Base-by-base conservation (phyloP, 2,329 filamentous ascomycete species). In the Dactylonectria macrodidyma region DNA sequence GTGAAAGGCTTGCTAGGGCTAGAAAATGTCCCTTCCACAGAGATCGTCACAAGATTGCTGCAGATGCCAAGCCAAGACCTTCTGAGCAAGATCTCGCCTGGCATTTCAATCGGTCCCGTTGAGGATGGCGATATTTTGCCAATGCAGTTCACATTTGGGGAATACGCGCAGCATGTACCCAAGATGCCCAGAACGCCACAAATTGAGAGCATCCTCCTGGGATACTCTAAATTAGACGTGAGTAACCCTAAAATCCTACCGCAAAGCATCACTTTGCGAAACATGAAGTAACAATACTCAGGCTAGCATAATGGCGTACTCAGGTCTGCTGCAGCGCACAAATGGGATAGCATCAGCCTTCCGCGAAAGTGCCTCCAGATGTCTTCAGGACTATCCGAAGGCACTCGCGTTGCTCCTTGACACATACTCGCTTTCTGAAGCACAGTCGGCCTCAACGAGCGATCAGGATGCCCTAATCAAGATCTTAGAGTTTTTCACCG, bases 301-400 rank as follows among this genome's bases (percentile, higher is more conserved):
- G 64, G 64, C 58, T 24, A 65, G 61, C 16, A 59, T 68, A 5
- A 47, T 68, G 14, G 51, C 38, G 16, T 65, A 26, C 14, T 41
- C 60, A 22, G 66, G 62, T 3, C 38, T 68, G 3, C 33, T 62
- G 12, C 19, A 36, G 24, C 46, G 34, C 12, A 60, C 44, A 30
- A 14, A 38, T 2, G 47, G 38, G 1, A n/a, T 62, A n/a, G 62
- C 52, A 9, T 34, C 26, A 9, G 66, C 58, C 2, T 68, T 68
- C 38, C 36, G 36, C 16, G 36, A 47, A 46, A 62, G 14, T 24
- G 6, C 14, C 19, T 55, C 4, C 1, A 38, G 36, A 38, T 11
- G 5, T 36, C 56, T 38, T 47, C 38, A 38, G 10, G 7, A 57
- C 30, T 30, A 58, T 9, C 41, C 46, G 14, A 16, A 14, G 14